These are phyloP conservation scores for Pulveroboletus sp. DNA, from an alignment of 768 basidiomycete species.

Conservation along the genomic window DNA sequence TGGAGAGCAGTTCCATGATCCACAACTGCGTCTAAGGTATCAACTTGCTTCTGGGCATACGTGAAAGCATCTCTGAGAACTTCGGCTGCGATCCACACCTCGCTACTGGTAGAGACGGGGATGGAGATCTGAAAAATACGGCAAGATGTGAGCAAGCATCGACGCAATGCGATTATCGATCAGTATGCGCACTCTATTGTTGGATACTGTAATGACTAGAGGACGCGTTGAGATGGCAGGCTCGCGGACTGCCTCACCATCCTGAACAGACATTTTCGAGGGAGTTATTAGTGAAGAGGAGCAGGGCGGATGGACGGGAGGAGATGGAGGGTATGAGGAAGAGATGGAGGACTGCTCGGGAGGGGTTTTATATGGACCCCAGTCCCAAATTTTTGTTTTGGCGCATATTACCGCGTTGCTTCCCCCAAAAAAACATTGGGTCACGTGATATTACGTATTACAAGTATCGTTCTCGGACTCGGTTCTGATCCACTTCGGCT, in stretches of 20 bases:
- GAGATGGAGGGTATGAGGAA: constrained; percentile 5
- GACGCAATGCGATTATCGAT: constrained; percentile 6
- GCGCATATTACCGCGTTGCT: constrained; percentile 14
- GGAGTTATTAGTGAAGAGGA: constrained; percentile 5
- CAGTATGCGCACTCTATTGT: constrained; percentile 33
- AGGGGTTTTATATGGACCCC: constrained; percentile 25
- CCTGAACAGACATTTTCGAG: constrained; percentile 32
- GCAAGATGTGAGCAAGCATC: constrained; percentile 1
- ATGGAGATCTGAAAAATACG: constrained; percentile 62
- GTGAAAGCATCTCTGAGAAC: constrained; percentile 87
- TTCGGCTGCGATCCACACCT: constrained; percentile 93
- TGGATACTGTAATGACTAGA: constrained; percentile 30
- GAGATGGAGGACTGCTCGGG: constrained; percentile 4
- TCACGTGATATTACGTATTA: constrained; percentile 30
- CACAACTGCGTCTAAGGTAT: constrained; percentile 51
- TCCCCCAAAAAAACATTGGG: constrained; percentile 27
- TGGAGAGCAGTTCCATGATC: constrained; percentile 56
- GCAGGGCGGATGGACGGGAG: not conserved
- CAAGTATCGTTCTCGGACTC: not conserved
- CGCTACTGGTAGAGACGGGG: constrained; percentile 74
- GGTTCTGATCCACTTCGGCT: not conserved
- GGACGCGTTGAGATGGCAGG: constrained; percentile 35
- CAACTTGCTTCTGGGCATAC: constrained; percentile 57
- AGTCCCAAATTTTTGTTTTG: constrained; percentile 33
- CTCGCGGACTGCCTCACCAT: constrained; percentile 29